Percentiles rank a stretch among this genome's conserved stretches.
Conservation (phyloP, 305 asterid species). For the Andrographis paniculata region DNA sequence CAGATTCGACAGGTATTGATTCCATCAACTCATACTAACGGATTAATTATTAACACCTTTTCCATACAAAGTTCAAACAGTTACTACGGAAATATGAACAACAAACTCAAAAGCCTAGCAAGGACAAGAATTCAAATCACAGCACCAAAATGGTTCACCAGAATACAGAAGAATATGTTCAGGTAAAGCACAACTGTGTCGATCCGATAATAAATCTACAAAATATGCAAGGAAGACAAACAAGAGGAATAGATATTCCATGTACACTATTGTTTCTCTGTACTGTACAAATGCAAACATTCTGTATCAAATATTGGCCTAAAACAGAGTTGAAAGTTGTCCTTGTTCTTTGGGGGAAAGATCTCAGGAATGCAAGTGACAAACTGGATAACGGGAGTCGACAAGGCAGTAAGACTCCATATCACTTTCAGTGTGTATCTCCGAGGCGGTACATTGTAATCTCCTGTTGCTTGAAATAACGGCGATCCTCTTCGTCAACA, state of each 20-base stretch:
- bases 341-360: constrained; percentile 7
- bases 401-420: constrained; percentile 13
- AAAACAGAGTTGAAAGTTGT: too few relatives aligned
- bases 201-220: too few relatives aligned
- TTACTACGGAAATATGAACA: too few relatives aligned
- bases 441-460: constrained; percentile 69
- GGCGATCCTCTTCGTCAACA: constrained; percentile 93
- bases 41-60: too few relatives aligned
- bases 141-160: background rate
- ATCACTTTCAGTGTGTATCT: constrained; percentile 35
- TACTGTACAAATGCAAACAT: constrained; percentile 17
- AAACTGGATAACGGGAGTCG: background rate
- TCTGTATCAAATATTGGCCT: constrained; percentile 16
- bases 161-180: constrained; percentile 11
- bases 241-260: constrained; percentile 10
- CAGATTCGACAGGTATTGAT: too few relatives aligned
- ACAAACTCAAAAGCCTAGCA: background rate
- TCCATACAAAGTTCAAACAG: too few relatives aligned
- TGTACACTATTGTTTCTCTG: constrained; percentile 22
- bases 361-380: constrained; percentile 11
- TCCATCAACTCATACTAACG: too few relatives aligned
- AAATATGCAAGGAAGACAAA: constrained; percentile 7
- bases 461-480: constrained; percentile 94
- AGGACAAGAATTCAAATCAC: background rate
- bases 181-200: constrained; percentile 1